These are phyloP conservation scores for Malassezia vespertilionis DNA, from an alignment of 1,284 basidiomycete species.

Conservation along the genomic window DNA sequence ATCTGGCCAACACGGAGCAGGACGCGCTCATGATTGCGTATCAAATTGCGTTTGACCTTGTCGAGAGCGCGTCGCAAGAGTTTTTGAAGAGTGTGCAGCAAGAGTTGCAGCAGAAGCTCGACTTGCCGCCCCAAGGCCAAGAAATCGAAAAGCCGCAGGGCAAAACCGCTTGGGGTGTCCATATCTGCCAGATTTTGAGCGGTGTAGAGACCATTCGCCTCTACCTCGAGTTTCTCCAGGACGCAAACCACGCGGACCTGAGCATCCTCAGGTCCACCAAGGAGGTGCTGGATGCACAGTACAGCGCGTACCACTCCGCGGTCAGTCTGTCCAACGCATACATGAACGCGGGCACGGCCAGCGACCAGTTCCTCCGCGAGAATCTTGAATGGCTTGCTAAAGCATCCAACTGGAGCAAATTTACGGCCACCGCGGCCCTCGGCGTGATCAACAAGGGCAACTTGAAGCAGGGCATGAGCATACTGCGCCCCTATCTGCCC, in stretches of 20 bases:
- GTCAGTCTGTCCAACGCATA: conserved; percentile 46
- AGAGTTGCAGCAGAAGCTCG: conserved; percentile 18
- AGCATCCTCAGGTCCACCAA: conserved; percentile 43
- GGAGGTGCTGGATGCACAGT: conserved; percentile 43
- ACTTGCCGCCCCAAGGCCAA: conserved; percentile 5
- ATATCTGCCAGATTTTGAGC: conserved; percentile 37
- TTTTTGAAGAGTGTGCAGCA: conserved; percentile 41
- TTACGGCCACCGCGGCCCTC: conserved; percentile 46
- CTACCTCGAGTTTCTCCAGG: conserved; percentile 44
- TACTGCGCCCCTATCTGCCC: conserved; percentile 44
- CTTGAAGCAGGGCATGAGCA: conserved; percentile 40
- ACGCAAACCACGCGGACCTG: conserved; percentile 43
- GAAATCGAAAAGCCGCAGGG: conserved; percentile 16
- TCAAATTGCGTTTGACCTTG: conserved; percentile 45
- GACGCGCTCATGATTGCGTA: conserved; percentile 43
- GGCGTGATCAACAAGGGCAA: conserved; percentile 47
- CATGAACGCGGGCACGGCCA: conserved; percentile 47
- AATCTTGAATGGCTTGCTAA: conserved; percentile 48
- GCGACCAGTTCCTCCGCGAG: conserved; percentile 45
- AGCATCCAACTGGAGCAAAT: conserved; percentile 48
- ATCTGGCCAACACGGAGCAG: conserved; percentile 29
- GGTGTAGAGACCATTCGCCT: conserved; percentile 46
- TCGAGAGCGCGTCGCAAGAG: conserved; percentile 47
- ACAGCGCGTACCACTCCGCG: conserved; percentile 46
- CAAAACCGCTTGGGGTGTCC: conserved; percentile 21